Conservation (phyloP, 2,329 filamentous ascomycete genomes). For the Dactylellina sp. region DNA sequence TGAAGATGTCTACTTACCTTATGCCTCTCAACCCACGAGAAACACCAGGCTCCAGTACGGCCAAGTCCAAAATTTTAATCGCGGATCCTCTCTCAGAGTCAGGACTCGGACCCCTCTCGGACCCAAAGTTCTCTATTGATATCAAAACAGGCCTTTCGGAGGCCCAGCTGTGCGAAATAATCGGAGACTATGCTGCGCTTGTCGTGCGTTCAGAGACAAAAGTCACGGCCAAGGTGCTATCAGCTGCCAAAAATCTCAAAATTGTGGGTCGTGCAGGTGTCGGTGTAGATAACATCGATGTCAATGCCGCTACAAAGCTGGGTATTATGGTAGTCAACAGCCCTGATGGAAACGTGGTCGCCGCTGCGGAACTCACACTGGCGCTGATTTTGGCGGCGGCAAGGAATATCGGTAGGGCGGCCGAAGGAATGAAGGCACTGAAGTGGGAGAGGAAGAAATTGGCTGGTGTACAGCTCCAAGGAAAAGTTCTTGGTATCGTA, state of each 20-base stretch:
- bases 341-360: conserved; percentile 81
- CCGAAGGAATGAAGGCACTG: conserved; percentile 63
- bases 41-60: conserved; percentile 44
- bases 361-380: conserved; percentile 82
- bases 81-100: conserved; percentile 85
- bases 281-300: conserved; percentile 84
- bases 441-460: conserved; percentile 81
- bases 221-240: conserved; percentile 76
- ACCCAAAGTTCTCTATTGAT: conserved; percentile 75
- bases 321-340: conserved; percentile 85
- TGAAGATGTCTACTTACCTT: conserved; percentile 28
- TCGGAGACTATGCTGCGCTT: conserved; percentile 78
- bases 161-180: conserved; percentile 74
- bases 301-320: conserved; percentile 76
- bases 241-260: conserved; percentile 75
- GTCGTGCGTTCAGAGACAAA: conserved; percentile 86
- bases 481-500: conserved; percentile 80
- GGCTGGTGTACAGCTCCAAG: conserved; percentile 81
- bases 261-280: conserved; percentile 85
- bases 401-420: conserved; percentile 77
- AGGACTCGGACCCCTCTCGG: conserved; percentile 76
- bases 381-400: conserved; percentile 79
- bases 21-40: conserved; percentile 43
- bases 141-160: conserved; percentile 73
- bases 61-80: conserved; percentile 72